Evolutionary conservation across 805 yeast genomes (phyloP).

Genomic region (Candida awuae): DNA sequence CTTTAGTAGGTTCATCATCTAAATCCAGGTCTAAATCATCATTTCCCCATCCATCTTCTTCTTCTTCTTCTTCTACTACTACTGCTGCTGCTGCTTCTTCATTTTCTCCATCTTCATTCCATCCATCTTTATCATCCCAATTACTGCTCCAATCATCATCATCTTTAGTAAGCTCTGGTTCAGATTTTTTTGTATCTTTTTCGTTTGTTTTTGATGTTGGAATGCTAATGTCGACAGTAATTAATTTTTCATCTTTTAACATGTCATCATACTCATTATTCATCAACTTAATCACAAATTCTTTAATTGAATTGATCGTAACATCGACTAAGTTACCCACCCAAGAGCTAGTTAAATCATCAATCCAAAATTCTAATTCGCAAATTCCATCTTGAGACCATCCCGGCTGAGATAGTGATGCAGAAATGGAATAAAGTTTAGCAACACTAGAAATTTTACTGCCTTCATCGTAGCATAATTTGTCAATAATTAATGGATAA

Average conservation of each 20-base stretch:
- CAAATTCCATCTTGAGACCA: slow-evolving; percentile 27
- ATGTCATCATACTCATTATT: slow-evolving; percentile 10
- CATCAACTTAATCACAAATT: slow-evolving; percentile 14
- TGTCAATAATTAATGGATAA: slow-evolving; percentile 21
- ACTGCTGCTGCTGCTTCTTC: not conserved
- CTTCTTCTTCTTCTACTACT: not conserved
- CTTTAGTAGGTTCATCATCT: slow-evolving; percentile 18
- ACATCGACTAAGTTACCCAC: slow-evolving; percentile 19
- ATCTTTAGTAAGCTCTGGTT: too few species aligned
- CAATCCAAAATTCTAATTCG: slow-evolving; percentile 30
- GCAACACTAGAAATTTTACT: slow-evolving; percentile 8
- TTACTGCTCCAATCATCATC: slow-evolving; percentile 10
- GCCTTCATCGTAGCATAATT: slow-evolving; percentile 12
- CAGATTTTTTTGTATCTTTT: not conserved
- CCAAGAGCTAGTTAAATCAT: slow-evolving; percentile 26
- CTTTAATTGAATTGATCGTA: slow-evolving; percentile 23
- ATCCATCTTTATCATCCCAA: slow-evolving; percentile 12
- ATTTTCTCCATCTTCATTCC: slow-evolving; percentile 1
- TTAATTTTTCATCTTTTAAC: slow-evolving; percentile 6
- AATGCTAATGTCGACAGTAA: not conserved
- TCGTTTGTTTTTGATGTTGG: not conserved
- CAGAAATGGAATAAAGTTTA: slow-evolving; percentile 16
- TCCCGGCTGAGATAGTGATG: slow-evolving; percentile 17
- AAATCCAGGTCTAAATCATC: slow-evolving; percentile 10
- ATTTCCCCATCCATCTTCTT: slow-evolving; percentile 7